Evolutionary conservation across 2,329 filamentous ascomycete genomes (phyloP).

Genomic region (Thelonectria rubi): DNA sequence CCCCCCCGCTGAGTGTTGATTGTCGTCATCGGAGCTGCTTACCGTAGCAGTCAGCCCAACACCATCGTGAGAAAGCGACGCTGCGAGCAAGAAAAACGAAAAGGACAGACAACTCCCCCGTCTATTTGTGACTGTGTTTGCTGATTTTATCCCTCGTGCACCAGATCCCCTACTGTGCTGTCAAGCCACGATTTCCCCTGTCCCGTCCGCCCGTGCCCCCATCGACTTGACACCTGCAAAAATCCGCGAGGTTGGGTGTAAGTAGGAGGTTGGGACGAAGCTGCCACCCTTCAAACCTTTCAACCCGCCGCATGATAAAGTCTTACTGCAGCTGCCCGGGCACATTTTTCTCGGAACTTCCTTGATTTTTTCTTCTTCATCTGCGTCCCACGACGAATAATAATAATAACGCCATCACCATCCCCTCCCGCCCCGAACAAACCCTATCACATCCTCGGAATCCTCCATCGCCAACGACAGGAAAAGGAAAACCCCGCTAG

Average conservation of each 20-base stretch:
- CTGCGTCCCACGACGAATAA: too few relatives aligned
- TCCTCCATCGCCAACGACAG: neutral
- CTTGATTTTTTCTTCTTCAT: conserved; percentile 8
- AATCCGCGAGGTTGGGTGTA: conserved; percentile 47
- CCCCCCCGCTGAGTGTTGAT: conserved; percentile 28
- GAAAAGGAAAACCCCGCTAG: conserved; percentile 18
- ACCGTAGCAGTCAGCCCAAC: conserved; percentile 22
- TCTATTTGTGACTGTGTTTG: conserved; percentile 6
- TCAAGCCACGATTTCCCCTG: conserved; percentile 8
- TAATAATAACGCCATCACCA: neutral
- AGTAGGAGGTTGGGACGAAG: conserved; percentile 50
- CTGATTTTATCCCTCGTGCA: conserved; percentile 37
- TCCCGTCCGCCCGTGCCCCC: conserved; percentile 17
- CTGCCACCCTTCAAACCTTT: conserved; percentile 33
- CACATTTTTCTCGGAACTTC: neutral
- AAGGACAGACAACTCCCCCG: conserved; percentile 10
- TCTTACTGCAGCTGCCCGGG: conserved; percentile 42
- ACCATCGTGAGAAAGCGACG: conserved; percentile 28
- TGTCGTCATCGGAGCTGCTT: conserved; percentile 21
- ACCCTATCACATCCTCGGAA: neutral
- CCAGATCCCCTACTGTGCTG: conserved; percentile 33
- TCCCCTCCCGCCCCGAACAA: neutral
- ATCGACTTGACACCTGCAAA: conserved; percentile 31
- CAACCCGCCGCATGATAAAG: conserved; percentile 43
- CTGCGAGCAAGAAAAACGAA: neutral